These are phyloP conservation scores for Curvularia sp. DNA, from an alignment of 2,329 filamentous ascomycete genomes.

Conservation along the genomic window DNA sequence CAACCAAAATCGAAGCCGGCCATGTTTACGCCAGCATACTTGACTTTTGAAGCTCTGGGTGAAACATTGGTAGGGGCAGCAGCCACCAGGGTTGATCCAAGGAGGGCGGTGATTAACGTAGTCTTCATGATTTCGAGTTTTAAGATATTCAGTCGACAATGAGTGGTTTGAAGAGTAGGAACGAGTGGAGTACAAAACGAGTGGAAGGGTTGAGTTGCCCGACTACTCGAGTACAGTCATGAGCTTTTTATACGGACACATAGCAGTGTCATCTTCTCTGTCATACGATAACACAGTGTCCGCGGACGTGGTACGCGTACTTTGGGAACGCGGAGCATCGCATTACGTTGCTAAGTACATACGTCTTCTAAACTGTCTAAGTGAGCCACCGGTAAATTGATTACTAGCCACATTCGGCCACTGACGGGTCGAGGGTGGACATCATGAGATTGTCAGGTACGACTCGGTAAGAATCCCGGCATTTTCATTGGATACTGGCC, in stretches of 20 bases:
- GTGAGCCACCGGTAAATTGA: neutral
- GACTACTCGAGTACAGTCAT: neutral
- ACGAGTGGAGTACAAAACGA: neutral
- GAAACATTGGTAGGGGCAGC: slow-evolving; percentile 1
- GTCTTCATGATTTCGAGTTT: neutral
- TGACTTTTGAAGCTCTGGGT: neutral
- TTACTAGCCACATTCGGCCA: neutral
- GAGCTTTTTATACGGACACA: neutral
- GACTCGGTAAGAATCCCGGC: neutral
- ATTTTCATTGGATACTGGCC: neutral
- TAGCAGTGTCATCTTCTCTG: neutral
- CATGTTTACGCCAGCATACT: slow-evolving; percentile 53
- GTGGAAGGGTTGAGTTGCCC: neutral
- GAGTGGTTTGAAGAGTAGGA: neutral
- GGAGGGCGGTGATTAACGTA: neutral
- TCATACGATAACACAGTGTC: neutral
- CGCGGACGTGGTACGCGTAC: neutral
- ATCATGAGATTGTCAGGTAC: neutral
- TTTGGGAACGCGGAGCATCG: neutral
- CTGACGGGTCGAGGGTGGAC: neutral
- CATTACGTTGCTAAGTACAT: neutral
- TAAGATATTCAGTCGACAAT: neutral
- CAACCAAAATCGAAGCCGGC: slow-evolving; percentile 60
- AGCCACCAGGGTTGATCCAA: neutral
- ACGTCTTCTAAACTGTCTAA: neutral